Percentiles rank a stretch among this genome's conserved stretches.
Conservation (phyloP, 768 basidiomycete genomes). For the Podaxis rugospora region DNA sequence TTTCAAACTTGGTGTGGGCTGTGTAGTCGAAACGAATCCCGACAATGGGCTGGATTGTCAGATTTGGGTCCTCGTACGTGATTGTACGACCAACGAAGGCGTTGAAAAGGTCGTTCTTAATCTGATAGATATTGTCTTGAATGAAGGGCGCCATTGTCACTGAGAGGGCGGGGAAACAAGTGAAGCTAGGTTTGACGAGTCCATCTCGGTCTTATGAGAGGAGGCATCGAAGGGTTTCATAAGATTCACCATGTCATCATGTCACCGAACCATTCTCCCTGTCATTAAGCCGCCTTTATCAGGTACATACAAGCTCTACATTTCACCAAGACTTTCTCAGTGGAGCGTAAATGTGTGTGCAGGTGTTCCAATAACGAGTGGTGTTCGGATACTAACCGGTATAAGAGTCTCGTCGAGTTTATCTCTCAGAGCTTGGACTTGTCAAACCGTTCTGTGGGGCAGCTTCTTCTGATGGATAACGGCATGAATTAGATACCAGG, state of each 20-base stretch:
- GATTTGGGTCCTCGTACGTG: neutral
- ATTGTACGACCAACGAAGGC: neutral
- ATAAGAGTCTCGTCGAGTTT: too few species aligned
- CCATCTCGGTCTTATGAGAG: neutral
- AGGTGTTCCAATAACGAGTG: too few species aligned
- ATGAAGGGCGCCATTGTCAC: neutral
- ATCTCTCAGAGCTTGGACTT: too few species aligned
- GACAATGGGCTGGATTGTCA: neutral
- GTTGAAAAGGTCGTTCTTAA: neutral
- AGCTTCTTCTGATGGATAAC: too few species aligned
- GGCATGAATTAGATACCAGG: too few species aligned
- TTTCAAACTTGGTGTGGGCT: neutral
- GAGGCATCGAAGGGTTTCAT: neutral
- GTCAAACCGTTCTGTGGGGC: too few species aligned
- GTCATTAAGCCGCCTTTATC: neutral
- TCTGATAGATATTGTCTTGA: neutral
- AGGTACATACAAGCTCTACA: neutral
- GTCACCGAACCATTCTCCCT: neutral
- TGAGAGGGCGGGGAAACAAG: neutral
- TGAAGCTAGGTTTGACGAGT: neutral
- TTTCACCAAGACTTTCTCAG: neutral
- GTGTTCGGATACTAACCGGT: too few species aligned
- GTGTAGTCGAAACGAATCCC: neutral
- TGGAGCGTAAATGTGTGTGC: too few species aligned
- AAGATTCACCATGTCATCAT: neutral